Evolutionary conservation across 148 eudicot species (phyloP), one percentile per base, ranked within the genome.

Genomic region (Hydrangea macrophylla): DNA sequence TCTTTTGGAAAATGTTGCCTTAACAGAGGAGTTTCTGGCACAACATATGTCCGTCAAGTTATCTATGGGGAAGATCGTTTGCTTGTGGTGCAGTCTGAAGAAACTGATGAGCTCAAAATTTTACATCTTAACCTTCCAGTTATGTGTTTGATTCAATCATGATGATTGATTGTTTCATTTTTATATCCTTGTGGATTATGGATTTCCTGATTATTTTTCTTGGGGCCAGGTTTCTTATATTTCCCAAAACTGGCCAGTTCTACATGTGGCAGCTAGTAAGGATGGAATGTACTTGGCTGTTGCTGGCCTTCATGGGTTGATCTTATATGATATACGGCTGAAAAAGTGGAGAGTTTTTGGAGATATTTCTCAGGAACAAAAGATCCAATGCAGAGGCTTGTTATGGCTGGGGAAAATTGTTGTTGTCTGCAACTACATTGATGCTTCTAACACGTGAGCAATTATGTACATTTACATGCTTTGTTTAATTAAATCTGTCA

Each of bases 121-220:
- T 79, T 90, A 84, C 99, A 94, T 64, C 86, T 94, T 68, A 86
- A 85, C 74, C 99, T 94, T 90, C 99, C 99, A 90, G 99, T 94
- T 88, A 94, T 9, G 96, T 77, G 65, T 76, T 68, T 72, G 58
- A 59, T 64, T 48, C 40, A 54, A 37, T 76, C 33, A 24, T 27
- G 44, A 60, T 57, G 50, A 35, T 78, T 36, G 62, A 18, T 36
- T 57, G 58, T 61, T 37, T 55, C 13, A n/a, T 56, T 54, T 58
- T 68, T 9, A 25, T 9, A 25, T 18, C 20, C 24, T 63, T 22
- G 45, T 71, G 2, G 39, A 9, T 28, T 7, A 31, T 55, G 60
- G 67, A 44, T 15, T 32, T 66, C 61, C 76, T 84, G 27, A 81
- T 35, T 64, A 54, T 58, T 59, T 53, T 69, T 58, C 44, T 64